A percentile compares a stretch with the other conserved stretches of the same genome.
Evolutionary conservation across 202 grass and related monocot species (phyloP).

Genomic region (Panicum virgatum): DNA sequence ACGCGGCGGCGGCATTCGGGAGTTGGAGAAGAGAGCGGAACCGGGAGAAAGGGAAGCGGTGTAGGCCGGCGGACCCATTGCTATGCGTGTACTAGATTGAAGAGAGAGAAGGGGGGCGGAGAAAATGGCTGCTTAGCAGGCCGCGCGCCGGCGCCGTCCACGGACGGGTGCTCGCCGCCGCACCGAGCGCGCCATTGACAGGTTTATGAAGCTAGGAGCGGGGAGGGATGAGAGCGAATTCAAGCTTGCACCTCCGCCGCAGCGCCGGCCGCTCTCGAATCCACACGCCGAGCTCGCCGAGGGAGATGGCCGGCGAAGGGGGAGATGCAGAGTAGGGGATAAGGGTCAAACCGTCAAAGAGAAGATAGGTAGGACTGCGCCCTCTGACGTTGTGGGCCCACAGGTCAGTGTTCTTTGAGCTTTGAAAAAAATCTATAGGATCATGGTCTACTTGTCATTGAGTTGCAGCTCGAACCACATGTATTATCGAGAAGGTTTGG

Average conservation of each 20-base stretch:
- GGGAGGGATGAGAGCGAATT: neutral
- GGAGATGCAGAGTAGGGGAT: neutral
- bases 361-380: too few relatives aligned
- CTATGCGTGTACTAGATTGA: neutral
- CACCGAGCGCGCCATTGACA: neutral
- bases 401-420: neutral
- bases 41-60: neutral
- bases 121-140: neutral
- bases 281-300: neutral
- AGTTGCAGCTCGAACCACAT: neutral
- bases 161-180: neutral
- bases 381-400: neutral
- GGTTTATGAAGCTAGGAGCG: neutral
- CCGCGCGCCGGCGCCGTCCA: neutral
- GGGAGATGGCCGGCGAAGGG: neutral
- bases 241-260: neutral
- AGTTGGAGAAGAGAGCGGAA: neutral
- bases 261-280: neutral
- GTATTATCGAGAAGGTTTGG: too few relatives aligned
- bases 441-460: too few relatives aligned
- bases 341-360: neutral
- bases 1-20: neutral
- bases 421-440: too few relatives aligned
- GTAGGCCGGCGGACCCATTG: neutral
- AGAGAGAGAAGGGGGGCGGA: neutral